These are phyloP conservation scores for Entelexis paramagnoliae DNA, from an alignment of 1,139 yeast genomes.

Conservation along the genomic window DNA sequence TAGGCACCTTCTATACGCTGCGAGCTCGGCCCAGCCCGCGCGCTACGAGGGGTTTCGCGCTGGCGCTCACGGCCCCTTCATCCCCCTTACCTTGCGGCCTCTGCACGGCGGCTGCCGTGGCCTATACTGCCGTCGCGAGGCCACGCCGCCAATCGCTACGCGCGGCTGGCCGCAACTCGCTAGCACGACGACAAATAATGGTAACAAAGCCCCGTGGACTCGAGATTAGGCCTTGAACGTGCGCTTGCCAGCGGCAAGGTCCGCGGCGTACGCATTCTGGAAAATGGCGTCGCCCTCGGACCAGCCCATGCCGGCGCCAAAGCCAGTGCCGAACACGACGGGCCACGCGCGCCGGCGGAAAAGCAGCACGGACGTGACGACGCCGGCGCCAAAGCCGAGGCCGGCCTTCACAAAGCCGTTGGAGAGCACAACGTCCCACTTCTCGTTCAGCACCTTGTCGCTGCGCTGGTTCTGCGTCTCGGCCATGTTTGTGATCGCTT, in stretches of 20 bases:
- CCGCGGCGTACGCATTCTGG: slow-evolving; percentile 29
- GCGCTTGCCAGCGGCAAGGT: slow-evolving; percentile 21
- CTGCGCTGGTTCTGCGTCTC: slow-evolving; percentile 14
- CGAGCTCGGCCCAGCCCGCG: neutral
- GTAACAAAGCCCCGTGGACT: neutral
- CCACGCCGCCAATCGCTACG: too few relatives aligned
- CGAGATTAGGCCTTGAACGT: slow-evolving; percentile 6
- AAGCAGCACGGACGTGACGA: slow-evolving; percentile 77
- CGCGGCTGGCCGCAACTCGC: too few relatives aligned
- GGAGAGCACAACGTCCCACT: slow-evolving; percentile 95
- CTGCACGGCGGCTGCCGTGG: too few relatives aligned
- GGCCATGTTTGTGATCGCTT: slow-evolving; percentile 10
- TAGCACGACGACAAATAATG: neutral
- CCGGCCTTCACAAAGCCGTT: slow-evolving; percentile 92
- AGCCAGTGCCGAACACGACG: slow-evolving; percentile 92
- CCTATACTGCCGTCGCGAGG: too few relatives aligned
- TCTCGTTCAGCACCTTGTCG: slow-evolving; percentile 25
- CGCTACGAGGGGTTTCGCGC: too few relatives aligned
- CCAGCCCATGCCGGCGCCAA: slow-evolving; percentile 94
- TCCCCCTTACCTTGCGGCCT: too few relatives aligned
- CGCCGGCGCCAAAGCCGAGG: slow-evolving; percentile 96
- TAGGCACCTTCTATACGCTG: neutral
- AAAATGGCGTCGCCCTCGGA: slow-evolving; percentile 97
- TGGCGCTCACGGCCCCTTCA: too few relatives aligned
- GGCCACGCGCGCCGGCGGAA: slow-evolving; percentile 95